phyloP scores from a whole-genome alignment of 805 yeast species.

The Cyberlindnera euphorbiiphila region DNA sequence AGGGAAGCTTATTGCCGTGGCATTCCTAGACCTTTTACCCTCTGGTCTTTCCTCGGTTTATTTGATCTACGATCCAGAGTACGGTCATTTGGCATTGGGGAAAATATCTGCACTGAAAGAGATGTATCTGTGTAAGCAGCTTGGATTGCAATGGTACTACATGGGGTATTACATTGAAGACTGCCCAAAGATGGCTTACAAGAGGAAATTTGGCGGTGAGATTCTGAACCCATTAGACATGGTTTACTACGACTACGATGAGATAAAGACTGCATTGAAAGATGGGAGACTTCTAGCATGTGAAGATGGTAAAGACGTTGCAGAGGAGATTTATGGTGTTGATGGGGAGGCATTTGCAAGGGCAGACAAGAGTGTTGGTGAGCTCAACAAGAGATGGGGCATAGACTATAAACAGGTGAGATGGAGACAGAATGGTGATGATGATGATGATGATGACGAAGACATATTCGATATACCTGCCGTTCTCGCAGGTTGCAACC shows the following conservation, averaged over 20 bases:
- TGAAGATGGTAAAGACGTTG: constrained; percentile 1
- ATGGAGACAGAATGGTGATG: constrained; percentile 3
- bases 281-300: constrained; percentile 22
- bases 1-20: constrained; percentile 63
- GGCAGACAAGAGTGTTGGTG: neutral
- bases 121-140: constrained; percentile 46
- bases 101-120: constrained; percentile 75
- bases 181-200: constrained; percentile 80
- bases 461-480: constrained; percentile 10
- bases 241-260: constrained; percentile 33
- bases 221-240: constrained; percentile 52
- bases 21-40: constrained; percentile 75
- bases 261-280: constrained; percentile 17
- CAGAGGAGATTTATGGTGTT: constrained; percentile 9
- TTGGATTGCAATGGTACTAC: constrained; percentile 53
- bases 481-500: constrained; percentile 5
- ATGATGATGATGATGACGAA: constrained; percentile 5
- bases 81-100: constrained; percentile 65
- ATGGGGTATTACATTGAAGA: constrained; percentile 79
- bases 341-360: constrained; percentile 2
- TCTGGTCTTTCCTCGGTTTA: constrained; percentile 77
- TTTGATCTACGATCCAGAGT: constrained; percentile 85
- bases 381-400: neutral
- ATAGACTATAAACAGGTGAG: neutral
- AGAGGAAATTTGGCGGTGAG: constrained; percentile 75